These are phyloP conservation scores for Pythium dissimile DNA, from an alignment of 352 stramenopile genomes.

Conservation along the genomic window DNA sequence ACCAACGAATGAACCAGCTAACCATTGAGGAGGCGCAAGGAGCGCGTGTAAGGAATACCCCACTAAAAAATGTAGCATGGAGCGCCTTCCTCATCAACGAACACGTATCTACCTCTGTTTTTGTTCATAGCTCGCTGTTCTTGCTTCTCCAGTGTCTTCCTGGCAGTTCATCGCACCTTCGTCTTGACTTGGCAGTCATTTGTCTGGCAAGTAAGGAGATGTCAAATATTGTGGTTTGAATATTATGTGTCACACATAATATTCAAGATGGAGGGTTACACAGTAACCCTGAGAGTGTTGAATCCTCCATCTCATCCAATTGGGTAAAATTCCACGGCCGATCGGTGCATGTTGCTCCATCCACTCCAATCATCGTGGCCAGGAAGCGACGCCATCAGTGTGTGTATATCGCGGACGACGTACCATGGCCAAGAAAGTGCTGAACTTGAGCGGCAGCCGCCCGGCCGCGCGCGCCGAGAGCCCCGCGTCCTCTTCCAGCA, in stretches of 20 bases:
- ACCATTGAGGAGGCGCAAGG: background rate
- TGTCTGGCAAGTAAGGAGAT: too few relatives aligned
- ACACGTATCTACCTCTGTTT: background rate
- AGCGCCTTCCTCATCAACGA: background rate
- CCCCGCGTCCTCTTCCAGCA: conserved; percentile 30
- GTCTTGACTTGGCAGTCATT: too few relatives aligned
- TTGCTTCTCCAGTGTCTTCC: too few relatives aligned
- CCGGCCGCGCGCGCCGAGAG: conserved; percentile 24
- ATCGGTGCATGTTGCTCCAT: conserved; percentile 20
- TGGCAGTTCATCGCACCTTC: too few relatives aligned
- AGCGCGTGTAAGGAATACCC: conserved; percentile 12
- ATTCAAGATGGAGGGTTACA: too few relatives aligned
- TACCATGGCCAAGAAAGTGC: conserved; percentile 53
- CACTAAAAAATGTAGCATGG: conserved; percentile 15
- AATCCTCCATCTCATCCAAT: too few relatives aligned
- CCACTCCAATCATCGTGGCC: conserved; percentile 23
- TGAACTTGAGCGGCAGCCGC: conserved; percentile 54
- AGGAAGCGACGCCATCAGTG: conserved; percentile 18
- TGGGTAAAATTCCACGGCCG: background rate
- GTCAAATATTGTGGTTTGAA: too few relatives aligned
- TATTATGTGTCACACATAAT: too few relatives aligned
- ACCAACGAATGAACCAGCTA: conserved; percentile 3
- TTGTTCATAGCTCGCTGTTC: too few relatives aligned
- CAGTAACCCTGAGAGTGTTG: too few relatives aligned
- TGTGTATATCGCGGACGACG: background rate